phyloP scores from a whole-genome alignment of 192 early-diverging fungal genomes.

The Chytriomyces sp. region DNA sequence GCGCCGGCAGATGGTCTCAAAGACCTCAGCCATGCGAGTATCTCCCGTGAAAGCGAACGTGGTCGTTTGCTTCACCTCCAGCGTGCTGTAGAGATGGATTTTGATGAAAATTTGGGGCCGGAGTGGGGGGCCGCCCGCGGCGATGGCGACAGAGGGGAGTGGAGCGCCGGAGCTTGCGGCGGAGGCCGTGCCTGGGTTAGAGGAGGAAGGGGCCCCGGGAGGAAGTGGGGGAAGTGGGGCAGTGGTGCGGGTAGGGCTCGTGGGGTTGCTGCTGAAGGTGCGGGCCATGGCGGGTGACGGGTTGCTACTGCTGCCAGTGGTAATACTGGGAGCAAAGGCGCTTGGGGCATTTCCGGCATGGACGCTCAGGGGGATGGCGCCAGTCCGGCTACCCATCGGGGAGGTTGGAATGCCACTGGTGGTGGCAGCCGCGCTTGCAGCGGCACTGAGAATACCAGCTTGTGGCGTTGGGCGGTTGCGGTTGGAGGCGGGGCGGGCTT shows the following conservation, averaged over 20 bases:
- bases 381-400: not conserved
- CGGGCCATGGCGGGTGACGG: no score
- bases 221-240: not conserved
- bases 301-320: not conserved
- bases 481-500: not conserved
- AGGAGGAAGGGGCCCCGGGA: not conserved
- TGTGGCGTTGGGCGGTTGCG: not conserved
- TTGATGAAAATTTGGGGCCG: slow-evolving; percentile 49
- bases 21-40: slow-evolving; percentile 76
- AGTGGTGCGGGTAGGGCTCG: slow-evolving; percentile 9
- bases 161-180: not conserved
- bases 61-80: slow-evolving; percentile 88
- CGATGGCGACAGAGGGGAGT: not conserved
- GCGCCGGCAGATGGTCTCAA: slow-evolving; percentile 84
- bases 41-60: slow-evolving; percentile 76
- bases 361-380: not conserved
- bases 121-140: not conserved
- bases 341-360: no score
- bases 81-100: slow-evolving; percentile 64
- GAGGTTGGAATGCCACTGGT: no score
- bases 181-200: not conserved
- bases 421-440: not conserved
- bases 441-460: not conserved
- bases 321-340: not conserved
- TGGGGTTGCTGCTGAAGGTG: not conserved